phyloP scores from a whole-genome alignment of 2,329 filamentous ascomycete species.

The Alternaria sp. region DNA sequence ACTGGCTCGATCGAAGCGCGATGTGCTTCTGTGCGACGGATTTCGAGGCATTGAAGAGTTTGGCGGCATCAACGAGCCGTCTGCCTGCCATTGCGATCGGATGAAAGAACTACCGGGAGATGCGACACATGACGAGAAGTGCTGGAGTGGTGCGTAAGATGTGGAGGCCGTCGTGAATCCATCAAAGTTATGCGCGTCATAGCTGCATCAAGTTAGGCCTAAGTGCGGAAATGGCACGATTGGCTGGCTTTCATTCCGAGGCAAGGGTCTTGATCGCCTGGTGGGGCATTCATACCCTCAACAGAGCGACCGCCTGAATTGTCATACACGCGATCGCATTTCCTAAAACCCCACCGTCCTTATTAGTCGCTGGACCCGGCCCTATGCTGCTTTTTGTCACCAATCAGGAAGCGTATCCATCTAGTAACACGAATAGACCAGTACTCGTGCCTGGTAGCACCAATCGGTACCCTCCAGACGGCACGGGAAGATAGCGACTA shows the following conservation, averaged over 20 bases:
- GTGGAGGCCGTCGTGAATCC: conserved; percentile 10
- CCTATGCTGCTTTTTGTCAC: background rate
- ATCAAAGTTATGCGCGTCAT: conserved; percentile 43
- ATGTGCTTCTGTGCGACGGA: conserved; percentile 63
- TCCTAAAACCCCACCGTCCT: background rate
- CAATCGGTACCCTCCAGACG: background rate
- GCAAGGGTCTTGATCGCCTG: conserved; percentile 12
- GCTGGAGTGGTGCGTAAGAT: conserved; percentile 6
- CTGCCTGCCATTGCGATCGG: conserved; percentile 58
- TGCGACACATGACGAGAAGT: conserved; percentile 23
- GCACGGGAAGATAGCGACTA: background rate
- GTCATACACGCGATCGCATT: background rate
- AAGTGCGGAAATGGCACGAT: conserved; percentile 9
- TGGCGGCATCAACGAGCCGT: conserved; percentile 61
- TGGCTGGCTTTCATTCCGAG: conserved; percentile 5
- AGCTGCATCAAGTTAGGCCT: conserved; percentile 32
- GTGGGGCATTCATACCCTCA: conserved; percentile 14
- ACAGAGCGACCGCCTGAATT: conserved; percentile 1
- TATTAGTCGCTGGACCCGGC: conserved; percentile 3
- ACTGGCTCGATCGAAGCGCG: conserved; percentile 65
- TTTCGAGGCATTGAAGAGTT: conserved; percentile 58
- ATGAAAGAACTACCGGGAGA: conserved; percentile 25
- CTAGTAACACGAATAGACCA: background rate
- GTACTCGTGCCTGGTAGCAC: conserved; percentile 1
- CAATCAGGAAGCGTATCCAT: conserved; percentile 6